Base-by-base conservation (phyloP, 345 rosid species). In the Euphorbia lathyris region DNA sequence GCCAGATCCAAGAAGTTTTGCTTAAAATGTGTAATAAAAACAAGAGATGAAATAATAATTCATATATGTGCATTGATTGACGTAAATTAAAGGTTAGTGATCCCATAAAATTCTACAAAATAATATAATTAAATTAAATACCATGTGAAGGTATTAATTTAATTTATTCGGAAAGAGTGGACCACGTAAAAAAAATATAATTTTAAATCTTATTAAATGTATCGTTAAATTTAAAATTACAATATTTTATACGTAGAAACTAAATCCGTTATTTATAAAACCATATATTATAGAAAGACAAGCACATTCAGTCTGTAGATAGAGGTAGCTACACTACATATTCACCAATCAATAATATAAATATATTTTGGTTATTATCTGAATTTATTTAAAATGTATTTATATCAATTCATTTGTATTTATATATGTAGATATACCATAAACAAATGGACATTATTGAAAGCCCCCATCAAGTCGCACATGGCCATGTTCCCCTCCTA, bases 401-500 rank as follows among this genome's bases (percentile, higher is more conserved):
- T 19, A 48, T 19, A 3, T n/a, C n/a, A 13, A 47, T 19, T 51
- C 25, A 51, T 19, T 13, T 60, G 42, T 68, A 43, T 43, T 36
- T 50, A 34, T 61, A 43, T 63, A 67, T 58, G n/a, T n/a, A n/a
- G n/a, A n/a, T 53, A 4, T 22, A 47, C 34, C 57, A 60, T 50
- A 77, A 70, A 76, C 42, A 19, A 81, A 79, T 77, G 80, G 77
- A 23, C 67, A 77, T 72, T 71, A 77, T 72, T 75, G 78, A 76
- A 63, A 66, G 58, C 62, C 76, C n/a, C 87, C 87, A 83, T 78
- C 78, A 67, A 66, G 78, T 74, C 71, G 80, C 90, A 88, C 89
- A 85, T 87, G 92, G 81, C 61, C 76, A 22, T 86, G 93, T 78
- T 86, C 88, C 88, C 87, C 92, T 29, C 66, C 61, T 63, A 60